Base-by-base conservation (phyloP, 805 yeast species). In the Candida chilensis region DNA sequence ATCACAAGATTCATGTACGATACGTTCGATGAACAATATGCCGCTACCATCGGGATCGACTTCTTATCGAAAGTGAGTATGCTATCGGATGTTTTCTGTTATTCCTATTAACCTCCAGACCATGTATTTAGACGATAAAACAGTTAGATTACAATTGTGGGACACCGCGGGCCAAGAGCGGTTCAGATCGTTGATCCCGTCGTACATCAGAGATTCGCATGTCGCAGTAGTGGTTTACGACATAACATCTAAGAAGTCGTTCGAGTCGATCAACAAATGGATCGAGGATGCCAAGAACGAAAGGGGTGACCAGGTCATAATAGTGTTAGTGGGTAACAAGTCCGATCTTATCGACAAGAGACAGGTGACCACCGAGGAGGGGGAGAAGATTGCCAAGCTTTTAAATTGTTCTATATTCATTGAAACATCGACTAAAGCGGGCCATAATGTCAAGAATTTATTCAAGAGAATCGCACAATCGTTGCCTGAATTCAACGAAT, bases 1-100 rank as follows among this genome's bases (percentile, higher is more conserved):
- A 85, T 90, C 42, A 88, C 97, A n/a, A 67, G 97, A 40, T 90
- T 92, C 61, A 90, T 90, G 97, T 90, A 90, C 52, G 97, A 92
- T 52, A 82, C 95, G 13, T 90, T 90, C 54, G 96, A 90, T 54
- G 90, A 92, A 22, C 95, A 88, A 50, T 92, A 92, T 51, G 86
- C 86, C 0, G 97, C 98, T 12, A 90, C 98, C 1, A 87, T 92
- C 32, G 98, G 98, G 16, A 92, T 92, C 38, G 97, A 92, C 52
- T 92, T 92, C 49, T 70, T 92, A 41, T 83, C 94, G 24, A 90
- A 84, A 48, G 52, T 50, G 29, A 21, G 37, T 48, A 46, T n/a
- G 20, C 17, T 16, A 8, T 5, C 5, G 9, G n/a, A 8, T 15
- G 4, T 16, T 28, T 16, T 29, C 8, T 28, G 16, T 12, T 7